phyloP scores from a whole-genome alignment of 2,329 filamentous ascomycete genomes.

The Penicillium sp. region DNA sequence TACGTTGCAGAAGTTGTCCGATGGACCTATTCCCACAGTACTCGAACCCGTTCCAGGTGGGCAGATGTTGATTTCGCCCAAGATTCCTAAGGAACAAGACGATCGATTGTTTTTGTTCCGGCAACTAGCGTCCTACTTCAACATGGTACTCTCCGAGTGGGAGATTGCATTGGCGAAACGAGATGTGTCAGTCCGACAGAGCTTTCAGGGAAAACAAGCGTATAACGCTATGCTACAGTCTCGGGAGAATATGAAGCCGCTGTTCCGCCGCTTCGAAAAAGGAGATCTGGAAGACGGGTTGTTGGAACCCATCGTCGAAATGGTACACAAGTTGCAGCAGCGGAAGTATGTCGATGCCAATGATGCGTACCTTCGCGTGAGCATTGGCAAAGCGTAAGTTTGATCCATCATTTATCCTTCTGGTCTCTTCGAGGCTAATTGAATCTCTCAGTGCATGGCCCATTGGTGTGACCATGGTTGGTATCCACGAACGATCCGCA shows the following conservation, averaged over 20 bases:
- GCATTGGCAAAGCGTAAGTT: constrained; percentile 76
- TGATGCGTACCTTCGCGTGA: constrained; percentile 84
- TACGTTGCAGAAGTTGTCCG: constrained; percentile 46
- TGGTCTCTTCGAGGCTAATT: constrained; percentile 11
- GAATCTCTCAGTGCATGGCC: constrained; percentile 66
- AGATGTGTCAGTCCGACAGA: constrained; percentile 56
- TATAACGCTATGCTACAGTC: constrained; percentile 81
- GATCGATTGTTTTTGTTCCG: constrained; percentile 69
- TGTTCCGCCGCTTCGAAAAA: constrained; percentile 85
- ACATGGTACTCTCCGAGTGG: constrained; percentile 89
- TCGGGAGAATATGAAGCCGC: constrained; percentile 76
- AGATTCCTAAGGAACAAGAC: constrained; percentile 58
- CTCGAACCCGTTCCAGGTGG: constrained; percentile 72
- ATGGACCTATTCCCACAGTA: constrained; percentile 81
- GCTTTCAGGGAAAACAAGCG: constrained; percentile 73
- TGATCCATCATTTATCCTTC: not conserved
- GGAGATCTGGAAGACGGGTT: constrained; percentile 71
- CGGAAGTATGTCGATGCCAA: constrained; percentile 93
- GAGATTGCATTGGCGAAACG: constrained; percentile 64
- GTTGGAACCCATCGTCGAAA: constrained; percentile 78
- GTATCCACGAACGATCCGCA: constrained; percentile 94
- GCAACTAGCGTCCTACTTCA: constrained; percentile 91
- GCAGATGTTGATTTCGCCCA: constrained; percentile 74
- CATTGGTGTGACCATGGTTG: constrained; percentile 99
- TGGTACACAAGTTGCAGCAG: constrained; percentile 84